phyloP scores from a whole-genome alignment of 164 flowering plant genomes.

The Vitis rotundifolia region DNA sequence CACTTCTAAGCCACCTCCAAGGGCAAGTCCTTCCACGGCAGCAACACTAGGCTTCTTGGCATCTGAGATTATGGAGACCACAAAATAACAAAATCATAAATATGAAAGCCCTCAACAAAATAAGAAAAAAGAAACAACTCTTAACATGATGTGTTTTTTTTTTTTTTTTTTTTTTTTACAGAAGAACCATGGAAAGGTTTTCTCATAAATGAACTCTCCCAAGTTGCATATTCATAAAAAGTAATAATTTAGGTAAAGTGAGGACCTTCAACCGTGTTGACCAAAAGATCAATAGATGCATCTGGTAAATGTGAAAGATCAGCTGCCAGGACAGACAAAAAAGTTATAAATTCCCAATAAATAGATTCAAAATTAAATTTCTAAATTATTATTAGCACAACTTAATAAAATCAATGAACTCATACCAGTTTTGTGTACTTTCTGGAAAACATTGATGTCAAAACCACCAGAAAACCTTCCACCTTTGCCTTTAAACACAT shows the following conservation, averaged over 20 bases:
- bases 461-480: conserved; percentile 89
- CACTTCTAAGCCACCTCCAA: conserved; percentile 95
- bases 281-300: conserved; percentile 68
- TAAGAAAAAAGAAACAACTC: not conserved
- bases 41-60: conserved; percentile 87
- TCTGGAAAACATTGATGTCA: conserved; percentile 73
- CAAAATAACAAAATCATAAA: conserved; percentile 7
- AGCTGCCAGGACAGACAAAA: conserved; percentile 54
- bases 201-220: not conserved
- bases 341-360: not conserved
- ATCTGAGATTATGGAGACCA: conserved; percentile 40
- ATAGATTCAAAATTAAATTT: not conserved
- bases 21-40: conserved; percentile 92
- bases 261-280: conserved; percentile 82
- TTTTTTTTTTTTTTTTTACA: not conserved
- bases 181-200: not conserved
- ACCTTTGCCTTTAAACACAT: conserved; percentile 50
- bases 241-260: not conserved
- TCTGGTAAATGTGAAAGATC: conserved; percentile 68
- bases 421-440: conserved; percentile 67
- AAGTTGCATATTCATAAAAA: not conserved
- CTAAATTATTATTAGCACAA: not conserved
- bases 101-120: not conserved
- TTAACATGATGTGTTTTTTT: not conserved
- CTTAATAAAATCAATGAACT: not conserved